These are phyloP conservation scores for Plenodomus lindquistii DNA, from an alignment of 2,329 filamentous ascomycete species.

Conservation along the genomic window DNA sequence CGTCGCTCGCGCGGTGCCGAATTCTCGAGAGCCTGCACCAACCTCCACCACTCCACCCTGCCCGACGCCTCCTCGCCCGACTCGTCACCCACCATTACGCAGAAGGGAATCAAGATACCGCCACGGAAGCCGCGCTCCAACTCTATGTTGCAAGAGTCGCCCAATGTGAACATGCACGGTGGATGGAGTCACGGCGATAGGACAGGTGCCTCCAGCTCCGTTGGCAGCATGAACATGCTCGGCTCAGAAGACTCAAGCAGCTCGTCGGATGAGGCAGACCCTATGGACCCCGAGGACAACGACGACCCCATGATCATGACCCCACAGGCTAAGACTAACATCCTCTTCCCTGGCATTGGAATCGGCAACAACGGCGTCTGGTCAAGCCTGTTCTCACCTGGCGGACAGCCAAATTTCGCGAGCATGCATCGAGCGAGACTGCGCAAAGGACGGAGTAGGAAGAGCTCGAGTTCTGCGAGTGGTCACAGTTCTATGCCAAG, in stretches of 20 bases:
- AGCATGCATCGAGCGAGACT: slow-evolving; percentile 72
- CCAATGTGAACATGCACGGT: slow-evolving; percentile 60
- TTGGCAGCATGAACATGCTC: slow-evolving; percentile 78
- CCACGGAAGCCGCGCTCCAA: slow-evolving; percentile 52
- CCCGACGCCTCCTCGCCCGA: slow-evolving; percentile 87
- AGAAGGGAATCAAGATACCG: slow-evolving; percentile 66
- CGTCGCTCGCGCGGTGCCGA: slow-evolving; percentile 88
- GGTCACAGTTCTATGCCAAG: slow-evolving; percentile 70
- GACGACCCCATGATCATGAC: slow-evolving; percentile 79
- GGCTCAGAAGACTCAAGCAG: slow-evolving; percentile 77
- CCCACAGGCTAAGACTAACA: slow-evolving; percentile 70
- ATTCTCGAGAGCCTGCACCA: slow-evolving; percentile 90
- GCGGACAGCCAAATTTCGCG: slow-evolving; percentile 74
- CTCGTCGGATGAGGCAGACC: slow-evolving; percentile 61
- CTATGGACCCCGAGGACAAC: slow-evolving; percentile 53
- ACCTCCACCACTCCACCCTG: slow-evolving; percentile 91
- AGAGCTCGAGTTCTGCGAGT: slow-evolving; percentile 71
- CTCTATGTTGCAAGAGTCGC: slow-evolving; percentile 62
- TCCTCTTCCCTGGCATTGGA: slow-evolving; percentile 44
- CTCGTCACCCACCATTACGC: slow-evolving; percentile 82
- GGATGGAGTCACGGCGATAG: slow-evolving; percentile 64
- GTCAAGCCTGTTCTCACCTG: slow-evolving; percentile 65
- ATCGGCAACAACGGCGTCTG: slow-evolving; percentile 61
- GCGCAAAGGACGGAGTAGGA: slow-evolving; percentile 62
- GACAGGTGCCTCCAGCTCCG: slow-evolving; percentile 67